A percentile compares a stretch with the other conserved stretches of the same genome.
These are phyloP conservation scores for Pseudogymnoascus sp. DNA, from an alignment of 2,329 filamentous ascomycete species.

Conservation along the genomic window DNA sequence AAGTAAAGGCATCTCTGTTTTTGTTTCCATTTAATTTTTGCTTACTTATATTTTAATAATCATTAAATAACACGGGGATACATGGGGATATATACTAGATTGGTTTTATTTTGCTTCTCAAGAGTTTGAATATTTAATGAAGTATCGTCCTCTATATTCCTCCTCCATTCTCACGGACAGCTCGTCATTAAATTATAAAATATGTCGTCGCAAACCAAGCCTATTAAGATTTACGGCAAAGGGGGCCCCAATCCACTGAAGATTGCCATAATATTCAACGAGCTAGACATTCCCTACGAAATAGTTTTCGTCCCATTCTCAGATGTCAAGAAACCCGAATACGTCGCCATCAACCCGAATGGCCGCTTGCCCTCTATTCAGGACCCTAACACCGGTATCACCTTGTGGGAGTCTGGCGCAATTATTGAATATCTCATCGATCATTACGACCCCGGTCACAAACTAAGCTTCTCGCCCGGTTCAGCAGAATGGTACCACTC, in stretches of 20 bases:
- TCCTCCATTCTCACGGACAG: not conserved
- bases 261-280: no score
- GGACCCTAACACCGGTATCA: conserved; percentile 33
- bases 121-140: not conserved
- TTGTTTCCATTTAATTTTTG: not conserved
- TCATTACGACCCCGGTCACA: conserved; percentile 28
- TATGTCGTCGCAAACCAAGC: not conserved
- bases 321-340: conserved; percentile 28
- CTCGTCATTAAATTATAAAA: not conserved
- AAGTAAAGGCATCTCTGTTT: no score
- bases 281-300: no score
- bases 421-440: conserved; percentile 35
- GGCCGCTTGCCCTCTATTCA: conserved; percentile 23
- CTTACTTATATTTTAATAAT: not conserved
- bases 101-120: no score
- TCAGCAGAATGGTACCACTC: conserved; percentile 15
- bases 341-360: conserved; percentile 23
- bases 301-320: no score
- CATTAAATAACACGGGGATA: not conserved
- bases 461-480: not conserved
- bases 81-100: not conserved
- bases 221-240: not conserved
- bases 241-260: not conserved
- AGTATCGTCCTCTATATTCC: not conserved
- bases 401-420: conserved; percentile 20